Percentiles rank a stretch among this genome's conserved stretches.
Conservation (phyloP, 2,329 filamentous ascomycete genomes). For the Beauveria scarabaeidicola region DNA sequence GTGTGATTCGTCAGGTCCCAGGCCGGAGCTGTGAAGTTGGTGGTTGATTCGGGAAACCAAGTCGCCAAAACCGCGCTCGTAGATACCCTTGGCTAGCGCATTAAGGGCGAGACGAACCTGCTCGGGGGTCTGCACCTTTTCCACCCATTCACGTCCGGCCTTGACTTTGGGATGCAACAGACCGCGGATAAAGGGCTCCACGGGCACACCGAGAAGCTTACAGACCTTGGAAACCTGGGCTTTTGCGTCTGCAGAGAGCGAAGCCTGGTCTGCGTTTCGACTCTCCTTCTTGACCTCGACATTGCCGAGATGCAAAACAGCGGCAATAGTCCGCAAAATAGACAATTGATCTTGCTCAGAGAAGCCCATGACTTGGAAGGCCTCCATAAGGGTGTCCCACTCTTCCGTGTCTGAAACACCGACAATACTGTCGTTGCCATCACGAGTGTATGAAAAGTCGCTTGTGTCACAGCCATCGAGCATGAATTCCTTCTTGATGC, state of each 20-base stretch:
- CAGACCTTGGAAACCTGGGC: conserved; percentile 72
- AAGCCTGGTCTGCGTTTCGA: conserved; percentile 80
- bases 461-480: conserved; percentile 67
- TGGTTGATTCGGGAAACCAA: conserved; percentile 86
- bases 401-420: conserved; percentile 87
- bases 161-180: conserved; percentile 90
- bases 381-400: conserved; percentile 84
- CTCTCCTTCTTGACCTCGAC: conserved; percentile 86
- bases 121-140: conserved; percentile 95
- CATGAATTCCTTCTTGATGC: conserved; percentile 68
- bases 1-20: conserved; percentile 77
- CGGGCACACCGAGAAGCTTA: conserved; percentile 70
- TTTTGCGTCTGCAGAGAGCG: conserved; percentile 66
- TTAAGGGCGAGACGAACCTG: conserved; percentile 87
- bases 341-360: conserved; percentile 72
- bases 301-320: conserved; percentile 89
- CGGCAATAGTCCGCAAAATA: conserved; percentile 81
- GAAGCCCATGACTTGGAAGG: conserved; percentile 92
- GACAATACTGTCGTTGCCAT: conserved; percentile 83
- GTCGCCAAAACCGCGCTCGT: conserved; percentile 90
- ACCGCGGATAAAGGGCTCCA: conserved; percentile 80
- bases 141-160: conserved; percentile 94
- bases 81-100: conserved; percentile 92
- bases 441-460: conserved; percentile 84
- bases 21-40: conserved; percentile 78